Percentiles rank a stretch among this genome's conserved stretches.
Evolutionary conservation across 306 rosid species (phyloP).

Genomic region (Inga laurina): DNA sequence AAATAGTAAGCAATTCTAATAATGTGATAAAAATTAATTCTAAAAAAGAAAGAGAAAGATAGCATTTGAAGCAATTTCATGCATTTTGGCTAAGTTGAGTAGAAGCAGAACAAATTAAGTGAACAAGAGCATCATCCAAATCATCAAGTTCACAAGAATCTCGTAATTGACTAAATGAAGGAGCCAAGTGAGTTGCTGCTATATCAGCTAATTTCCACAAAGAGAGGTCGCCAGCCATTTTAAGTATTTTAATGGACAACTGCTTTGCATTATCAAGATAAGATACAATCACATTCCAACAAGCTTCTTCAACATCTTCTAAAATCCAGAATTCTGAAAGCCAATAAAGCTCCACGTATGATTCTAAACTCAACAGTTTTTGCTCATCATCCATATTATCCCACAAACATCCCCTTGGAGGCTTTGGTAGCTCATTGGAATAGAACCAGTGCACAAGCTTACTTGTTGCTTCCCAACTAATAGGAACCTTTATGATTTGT

Average conservation of each 20-base stretch:
- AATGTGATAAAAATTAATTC: neutral
- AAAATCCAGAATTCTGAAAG: constrained; percentile 76
- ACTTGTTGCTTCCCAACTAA: constrained; percentile 79
- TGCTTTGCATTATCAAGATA: constrained; percentile 59
- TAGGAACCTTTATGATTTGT: constrained; percentile 51
- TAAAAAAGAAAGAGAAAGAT: neutral
- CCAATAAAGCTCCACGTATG: constrained; percentile 83
- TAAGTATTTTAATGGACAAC: constrained; percentile 54
- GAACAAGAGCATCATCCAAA: constrained; percentile 62
- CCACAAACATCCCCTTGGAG: constrained; percentile 83
- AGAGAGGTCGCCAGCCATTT: constrained; percentile 60
- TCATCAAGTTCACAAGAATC: constrained; percentile 75
- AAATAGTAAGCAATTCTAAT: neutral
- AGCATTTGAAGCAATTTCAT: constrained; percentile 35
- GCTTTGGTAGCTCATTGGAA: constrained; percentile 63
- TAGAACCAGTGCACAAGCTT: constrained; percentile 75
- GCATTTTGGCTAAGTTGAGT: constrained; percentile 59
- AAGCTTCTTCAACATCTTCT: constrained; percentile 62
- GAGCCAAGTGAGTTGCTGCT: constrained; percentile 67
- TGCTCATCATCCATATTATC: constrained; percentile 61
- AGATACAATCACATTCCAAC: constrained; percentile 59
- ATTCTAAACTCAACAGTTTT: constrained; percentile 60
- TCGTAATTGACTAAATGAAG: constrained; percentile 63
- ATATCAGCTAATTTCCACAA: constrained; percentile 70
- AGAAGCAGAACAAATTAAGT: constrained; percentile 69